These are phyloP conservation scores for Penicillium italicum DNA, from an alignment of 2,329 filamentous ascomycete genomes.

Conservation along the genomic window DNA sequence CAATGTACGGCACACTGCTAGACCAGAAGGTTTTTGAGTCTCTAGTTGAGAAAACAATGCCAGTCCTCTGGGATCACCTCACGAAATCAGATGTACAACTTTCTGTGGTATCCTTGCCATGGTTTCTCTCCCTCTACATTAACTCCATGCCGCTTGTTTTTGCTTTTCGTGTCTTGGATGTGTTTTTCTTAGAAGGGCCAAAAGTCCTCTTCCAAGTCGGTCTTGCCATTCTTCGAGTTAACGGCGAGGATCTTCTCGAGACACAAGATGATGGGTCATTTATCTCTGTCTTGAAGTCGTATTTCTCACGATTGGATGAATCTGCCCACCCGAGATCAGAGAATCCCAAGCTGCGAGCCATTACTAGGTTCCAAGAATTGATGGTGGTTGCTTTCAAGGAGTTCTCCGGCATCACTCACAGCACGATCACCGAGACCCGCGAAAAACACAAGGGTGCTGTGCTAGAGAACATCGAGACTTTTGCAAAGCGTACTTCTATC, in stretches of 20 bases:
- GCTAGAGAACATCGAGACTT: slow-evolving; percentile 92
- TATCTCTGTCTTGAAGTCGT: slow-evolving; percentile 91
- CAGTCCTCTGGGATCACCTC: slow-evolving; percentile 96
- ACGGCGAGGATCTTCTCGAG: slow-evolving; percentile 91
- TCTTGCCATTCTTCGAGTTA: slow-evolving; percentile 92
- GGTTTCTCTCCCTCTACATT: slow-evolving; percentile 97
- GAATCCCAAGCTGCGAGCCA: slow-evolving; percentile 87
- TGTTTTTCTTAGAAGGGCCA: slow-evolving; percentile 96
- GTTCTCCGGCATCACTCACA: slow-evolving; percentile 91
- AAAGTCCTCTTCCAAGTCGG: slow-evolving; percentile 98
- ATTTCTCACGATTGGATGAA: slow-evolving; percentile 89
- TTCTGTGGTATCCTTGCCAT: slow-evolving; percentile 92
- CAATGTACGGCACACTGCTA: slow-evolving; percentile 96
- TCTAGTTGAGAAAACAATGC: slow-evolving; percentile 98
- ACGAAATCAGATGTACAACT: slow-evolving; percentile 94
- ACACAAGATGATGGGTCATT: slow-evolving; percentile 93
- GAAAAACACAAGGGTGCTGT: slow-evolving; percentile 92
- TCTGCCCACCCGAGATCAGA: slow-evolving; percentile 94
- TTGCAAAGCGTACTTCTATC: slow-evolving; percentile 94
- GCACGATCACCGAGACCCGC: slow-evolving; percentile 82
- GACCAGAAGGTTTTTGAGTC: slow-evolving; percentile 98
- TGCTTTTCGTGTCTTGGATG: slow-evolving; percentile 91
- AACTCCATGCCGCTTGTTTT: slow-evolving; percentile 99
- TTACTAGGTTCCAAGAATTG: slow-evolving; percentile 93
- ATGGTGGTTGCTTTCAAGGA: slow-evolving; percentile 99